Conservation (phyloP, 768 basidiomycete genomes). For the Lentinus brumalis region DNA sequence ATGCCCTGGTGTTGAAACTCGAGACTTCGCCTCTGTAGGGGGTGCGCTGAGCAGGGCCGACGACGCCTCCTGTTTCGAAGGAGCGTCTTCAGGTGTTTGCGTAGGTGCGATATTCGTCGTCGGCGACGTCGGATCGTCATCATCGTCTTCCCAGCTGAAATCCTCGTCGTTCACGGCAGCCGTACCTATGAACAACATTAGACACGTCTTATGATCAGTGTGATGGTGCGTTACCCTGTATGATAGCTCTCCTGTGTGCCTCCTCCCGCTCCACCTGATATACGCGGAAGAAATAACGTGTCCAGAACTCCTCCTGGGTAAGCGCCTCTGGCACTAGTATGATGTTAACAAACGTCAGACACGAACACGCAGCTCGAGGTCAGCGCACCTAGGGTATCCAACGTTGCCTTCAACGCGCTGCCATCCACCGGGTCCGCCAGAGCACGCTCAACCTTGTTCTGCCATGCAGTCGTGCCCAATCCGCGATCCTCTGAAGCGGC, state of each 20-base stretch:
- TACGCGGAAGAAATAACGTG: constrained; percentile 86
- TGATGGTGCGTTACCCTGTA: constrained; percentile 53
- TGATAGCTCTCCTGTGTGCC: constrained; percentile 72
- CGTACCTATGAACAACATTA: constrained; percentile 39
- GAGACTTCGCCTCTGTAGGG: constrained; percentile 13
- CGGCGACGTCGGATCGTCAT: constrained; percentile 57
- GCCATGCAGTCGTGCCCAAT: constrained; percentile 57
- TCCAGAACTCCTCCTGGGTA: constrained; percentile 75
- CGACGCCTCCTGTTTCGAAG: background rate
- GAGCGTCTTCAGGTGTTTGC: background rate
- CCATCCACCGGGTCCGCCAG: constrained; percentile 56
- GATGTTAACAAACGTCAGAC: background rate
- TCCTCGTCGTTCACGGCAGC: constrained; percentile 75
- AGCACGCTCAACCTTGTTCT: constrained; percentile 46
- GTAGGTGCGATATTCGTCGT: background rate
- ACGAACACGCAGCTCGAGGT: background rate
- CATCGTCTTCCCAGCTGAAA: constrained; percentile 91
- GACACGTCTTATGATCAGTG: background rate
- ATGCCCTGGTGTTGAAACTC: constrained; percentile 23
- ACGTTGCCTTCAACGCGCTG: constrained; percentile 50
- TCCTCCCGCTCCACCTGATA: constrained; percentile 82
- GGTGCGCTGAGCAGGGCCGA: constrained; percentile 9
- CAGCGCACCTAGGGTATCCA: constrained; percentile 60
- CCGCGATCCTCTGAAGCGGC: constrained; percentile 55
- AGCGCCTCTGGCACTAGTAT: constrained; percentile 66